Evolutionary conservation across 2,329 filamentous ascomycete genomes (phyloP).

Genomic region (Arthroderma sp.): DNA sequence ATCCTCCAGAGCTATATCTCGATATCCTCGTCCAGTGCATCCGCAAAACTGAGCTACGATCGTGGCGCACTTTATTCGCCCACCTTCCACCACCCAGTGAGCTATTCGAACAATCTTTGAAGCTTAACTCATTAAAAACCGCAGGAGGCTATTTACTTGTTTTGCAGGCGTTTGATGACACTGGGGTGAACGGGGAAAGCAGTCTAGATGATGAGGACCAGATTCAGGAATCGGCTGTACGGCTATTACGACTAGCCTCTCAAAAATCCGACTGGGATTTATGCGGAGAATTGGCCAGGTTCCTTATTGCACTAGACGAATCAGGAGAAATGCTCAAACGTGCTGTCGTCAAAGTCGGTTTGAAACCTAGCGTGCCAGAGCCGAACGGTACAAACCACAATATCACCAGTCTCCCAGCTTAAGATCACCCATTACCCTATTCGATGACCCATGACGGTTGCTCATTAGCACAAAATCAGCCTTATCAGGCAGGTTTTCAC

Average conservation of each 20-base stretch:
- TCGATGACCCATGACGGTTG: no score
- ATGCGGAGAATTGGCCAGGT: constrained; percentile 88
- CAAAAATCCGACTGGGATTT: constrained; percentile 84
- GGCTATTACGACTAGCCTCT: constrained; percentile 68
- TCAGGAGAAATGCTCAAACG: constrained; percentile 59
- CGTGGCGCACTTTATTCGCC: constrained; percentile 85
- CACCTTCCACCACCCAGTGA: constrained; percentile 83
- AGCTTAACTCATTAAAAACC: constrained; percentile 77
- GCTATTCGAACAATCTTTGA: constrained; percentile 83
- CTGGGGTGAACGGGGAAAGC: constrained; percentile 20
- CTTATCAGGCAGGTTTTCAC: no score
- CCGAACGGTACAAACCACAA: no score
- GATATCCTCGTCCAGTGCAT: constrained; percentile 96
- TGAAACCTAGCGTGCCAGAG: constrained; percentile 8
- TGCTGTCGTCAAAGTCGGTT: constrained; percentile 27
- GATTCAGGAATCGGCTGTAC: constrained; percentile 48
- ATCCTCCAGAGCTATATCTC: constrained; percentile 59
- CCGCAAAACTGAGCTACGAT: constrained; percentile 87
- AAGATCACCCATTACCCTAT: no score
- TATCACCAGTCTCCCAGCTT: no score
- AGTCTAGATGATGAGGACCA: constrained; percentile 36
- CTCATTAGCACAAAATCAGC: no score
- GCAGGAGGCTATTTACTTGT: constrained; percentile 94
- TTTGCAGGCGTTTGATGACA: constrained; percentile 61
- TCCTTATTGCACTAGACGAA: constrained; percentile 82